A percentile compares a stretch with the other conserved stretches of the same genome.
Conservation (phyloP, 768 basidiomycete genomes). For the Trametes cubensis region DNA sequence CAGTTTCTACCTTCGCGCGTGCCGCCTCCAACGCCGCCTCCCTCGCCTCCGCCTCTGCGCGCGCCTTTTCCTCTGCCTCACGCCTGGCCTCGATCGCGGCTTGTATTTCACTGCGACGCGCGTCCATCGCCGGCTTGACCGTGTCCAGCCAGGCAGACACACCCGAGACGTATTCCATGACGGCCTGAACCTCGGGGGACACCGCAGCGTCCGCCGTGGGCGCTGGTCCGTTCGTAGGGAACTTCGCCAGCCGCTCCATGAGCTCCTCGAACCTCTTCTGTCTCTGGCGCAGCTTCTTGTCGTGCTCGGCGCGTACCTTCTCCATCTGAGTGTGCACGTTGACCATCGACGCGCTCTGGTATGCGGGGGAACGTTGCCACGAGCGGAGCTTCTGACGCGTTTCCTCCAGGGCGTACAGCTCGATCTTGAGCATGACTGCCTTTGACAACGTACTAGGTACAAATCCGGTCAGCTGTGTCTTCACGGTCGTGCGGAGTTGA, state of each 20-base stretch:
- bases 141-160: neutral
- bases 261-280: constrained; percentile 5
- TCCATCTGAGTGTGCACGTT: constrained; percentile 1
- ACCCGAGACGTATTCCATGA: neutral
- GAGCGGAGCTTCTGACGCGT: constrained; percentile 6
- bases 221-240: constrained; percentile 1
- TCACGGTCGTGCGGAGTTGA: neutral
- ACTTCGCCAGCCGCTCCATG: neutral
- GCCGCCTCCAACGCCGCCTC: neutral
- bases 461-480: neutral
- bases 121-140: neutral
- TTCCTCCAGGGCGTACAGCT: constrained; percentile 2
- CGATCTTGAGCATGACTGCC: constrained; percentile 10
- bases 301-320: constrained; percentile 3
- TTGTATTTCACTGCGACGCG: neutral
- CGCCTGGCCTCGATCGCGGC: neutral
- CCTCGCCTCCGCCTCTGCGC: constrained; percentile 3
- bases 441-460: neutral
- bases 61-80: neutral
- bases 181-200: neutral
- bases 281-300: constrained; percentile 1
- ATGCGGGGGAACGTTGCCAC: constrained; percentile 4
- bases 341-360: constrained; percentile 8
- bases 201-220: neutral
- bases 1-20: neutral